Conservation (phyloP, 1,139 yeast species). For the Yamadazyma sp. region DNA sequence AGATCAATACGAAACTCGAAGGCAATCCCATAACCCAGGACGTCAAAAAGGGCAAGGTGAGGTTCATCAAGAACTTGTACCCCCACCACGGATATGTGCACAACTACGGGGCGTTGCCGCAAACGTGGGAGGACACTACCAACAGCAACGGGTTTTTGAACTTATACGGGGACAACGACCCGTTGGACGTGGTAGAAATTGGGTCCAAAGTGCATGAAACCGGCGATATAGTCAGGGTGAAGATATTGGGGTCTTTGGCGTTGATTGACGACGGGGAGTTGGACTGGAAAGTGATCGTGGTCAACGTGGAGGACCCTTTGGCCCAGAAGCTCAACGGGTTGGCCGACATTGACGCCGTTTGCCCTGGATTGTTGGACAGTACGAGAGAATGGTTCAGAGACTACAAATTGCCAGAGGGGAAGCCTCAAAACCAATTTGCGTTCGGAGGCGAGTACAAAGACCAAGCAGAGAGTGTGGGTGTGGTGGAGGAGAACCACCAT, state of each 20-base stretch:
- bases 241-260: slow-evolving; percentile 84
- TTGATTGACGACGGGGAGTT: slow-evolving; percentile 90
- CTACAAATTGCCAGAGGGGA: slow-evolving; percentile 89
- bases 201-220: slow-evolving; percentile 70
- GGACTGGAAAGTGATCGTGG: slow-evolving; percentile 88
- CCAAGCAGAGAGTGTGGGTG: slow-evolving; percentile 69
- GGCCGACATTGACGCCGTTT: slow-evolving; percentile 69
- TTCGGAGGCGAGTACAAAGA: slow-evolving; percentile 78
- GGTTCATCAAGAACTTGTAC: slow-evolving; percentile 85
- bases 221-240: slow-evolving; percentile 80
- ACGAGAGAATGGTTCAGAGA: slow-evolving; percentile 91
- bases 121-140: slow-evolving; percentile 92
- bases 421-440: slow-evolving; percentile 84
- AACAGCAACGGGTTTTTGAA: slow-evolving; percentile 62
- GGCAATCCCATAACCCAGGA: slow-evolving; percentile 88
- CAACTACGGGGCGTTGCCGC: slow-evolving; percentile 93
- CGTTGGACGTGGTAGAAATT: slow-evolving; percentile 87
- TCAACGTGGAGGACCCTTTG: slow-evolving; percentile 73
- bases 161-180: slow-evolving; percentile 85
- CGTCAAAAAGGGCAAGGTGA: slow-evolving; percentile 76
- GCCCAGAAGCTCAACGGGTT: slow-evolving; percentile 72
- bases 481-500: slow-evolving; percentile 66
- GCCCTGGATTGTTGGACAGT: slow-evolving; percentile 80
- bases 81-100: slow-evolving; percentile 91
- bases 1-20: slow-evolving; percentile 63